Base-by-base conservation (phyloP, 441 rosid species). In the Erodium moschatum region DNA sequence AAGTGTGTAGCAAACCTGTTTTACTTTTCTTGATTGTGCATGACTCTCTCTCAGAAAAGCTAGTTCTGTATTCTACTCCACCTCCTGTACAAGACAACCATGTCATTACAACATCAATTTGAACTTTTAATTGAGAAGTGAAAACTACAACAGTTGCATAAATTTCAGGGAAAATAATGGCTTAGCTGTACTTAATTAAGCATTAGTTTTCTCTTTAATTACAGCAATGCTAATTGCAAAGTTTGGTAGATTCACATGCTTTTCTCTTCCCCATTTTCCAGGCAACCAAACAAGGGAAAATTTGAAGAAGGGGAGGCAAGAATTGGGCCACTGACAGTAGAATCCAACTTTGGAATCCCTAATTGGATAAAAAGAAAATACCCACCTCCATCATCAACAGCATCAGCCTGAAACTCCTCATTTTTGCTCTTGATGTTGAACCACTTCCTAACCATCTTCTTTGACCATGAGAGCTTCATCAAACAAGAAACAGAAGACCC, bases 371-470 rank as follows among this genome's bases (percentile, higher is more conserved):
- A 10, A 50, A 13, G 31, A 35, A 33, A 12, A 42, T 21, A 29
- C 21, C 52, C 67, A 63, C 78, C 79, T 91, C 97, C 96, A 80
- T 83, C 83, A 73, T 77, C 42, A 76, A 12, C 8, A 27, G 78
- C 83, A 83, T 88, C 97, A 5, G 99, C 90, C 80, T 87, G 94
- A 77, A 88, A 91, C 44, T 94, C 97, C 81, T 89, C 91, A 65
- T 75, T 81, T 86, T 89, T 89, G 83, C 89, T 81, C 85, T 80
- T 89, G 82, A 89, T 40, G 44, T 40, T 40, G 44, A 40, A 40
- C 44, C 44, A 40, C 44, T 40, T 40, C 79, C 91, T 87, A 66
- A 92, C 89, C 90, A 91, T 82, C 84, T 83, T 88, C 83, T 87
- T 89, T 68, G 99, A 82, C 99, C 99, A 94, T 27, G 96, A 89